Evolutionary conservation across 495 filamentous ascomycete genomes (phyloP).

Genomic region (Xylaria bambusicola): DNA sequence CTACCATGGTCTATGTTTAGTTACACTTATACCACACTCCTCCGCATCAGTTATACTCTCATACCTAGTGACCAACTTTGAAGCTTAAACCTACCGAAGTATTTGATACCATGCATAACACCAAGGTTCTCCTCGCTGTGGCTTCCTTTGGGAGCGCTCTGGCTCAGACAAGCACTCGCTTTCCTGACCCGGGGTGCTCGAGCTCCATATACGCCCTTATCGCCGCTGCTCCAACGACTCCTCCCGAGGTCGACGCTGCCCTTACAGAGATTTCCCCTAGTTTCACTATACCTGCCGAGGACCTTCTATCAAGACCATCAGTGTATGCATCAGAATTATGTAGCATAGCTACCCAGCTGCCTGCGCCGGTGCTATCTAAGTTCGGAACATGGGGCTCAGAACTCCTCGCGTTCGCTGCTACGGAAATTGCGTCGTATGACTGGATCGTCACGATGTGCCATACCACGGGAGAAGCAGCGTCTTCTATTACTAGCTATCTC

Average conservation of each 20-base stretch:
- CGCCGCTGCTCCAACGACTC: background rate
- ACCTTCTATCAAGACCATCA: no score
- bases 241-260: background rate
- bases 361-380: background rate
- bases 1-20: no score
- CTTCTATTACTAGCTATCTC: conserved; percentile 6
- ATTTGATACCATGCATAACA: conserved; percentile 5
- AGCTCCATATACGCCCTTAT: background rate
- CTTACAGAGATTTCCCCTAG: background rate
- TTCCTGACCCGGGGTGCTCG: background rate
- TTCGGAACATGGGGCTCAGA: background rate
- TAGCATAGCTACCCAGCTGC: background rate
- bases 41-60: no score
- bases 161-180: conserved; percentile 1
- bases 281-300: background rate
- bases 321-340: no score
- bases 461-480: background rate
- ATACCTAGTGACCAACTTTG: no score
- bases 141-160: background rate
- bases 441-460: background rate
- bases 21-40: no score
- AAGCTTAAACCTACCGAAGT: no score
- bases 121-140: background rate
- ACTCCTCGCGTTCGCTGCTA: background rate
- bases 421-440: background rate